A percentile compares a stretch with the other conserved stretches of the same genome.
Evolutionary conservation across 768 basidiomycete genomes (phyloP).

Genomic region (Tulasnella calospora): DNA sequence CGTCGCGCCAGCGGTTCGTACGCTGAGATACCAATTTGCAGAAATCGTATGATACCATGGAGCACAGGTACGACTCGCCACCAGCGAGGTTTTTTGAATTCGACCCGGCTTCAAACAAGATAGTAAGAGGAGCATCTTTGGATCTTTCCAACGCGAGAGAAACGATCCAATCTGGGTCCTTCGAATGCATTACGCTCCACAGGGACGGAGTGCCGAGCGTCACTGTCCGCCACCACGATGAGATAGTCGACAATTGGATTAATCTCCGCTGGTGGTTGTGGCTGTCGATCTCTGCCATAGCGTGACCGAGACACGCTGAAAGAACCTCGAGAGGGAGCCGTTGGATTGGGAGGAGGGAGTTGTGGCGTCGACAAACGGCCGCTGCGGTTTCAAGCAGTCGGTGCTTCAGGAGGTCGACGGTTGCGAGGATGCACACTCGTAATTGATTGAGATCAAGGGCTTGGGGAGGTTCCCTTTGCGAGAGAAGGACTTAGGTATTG

Average conservation of each 20-base stretch:
- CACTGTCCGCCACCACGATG: neutral
- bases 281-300: neutral
- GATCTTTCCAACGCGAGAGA: neutral
- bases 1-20: neutral
- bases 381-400: neutral
- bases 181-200: neutral
- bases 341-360: neutral
- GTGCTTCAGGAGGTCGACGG: neutral
- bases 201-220: neutral
- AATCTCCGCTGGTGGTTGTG: neutral
- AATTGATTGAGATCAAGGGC: neutral
- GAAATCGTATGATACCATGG: neutral
- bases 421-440: neutral
- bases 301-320: neutral
- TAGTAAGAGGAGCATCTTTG: neutral
- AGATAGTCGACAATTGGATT: neutral
- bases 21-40: neutral
- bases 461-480: neutral
- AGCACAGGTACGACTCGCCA: neutral
- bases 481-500: neutral
- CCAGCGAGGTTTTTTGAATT: neutral
- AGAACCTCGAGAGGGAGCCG: neutral
- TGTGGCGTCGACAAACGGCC: neutral
- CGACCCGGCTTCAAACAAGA: neutral
- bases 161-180: neutral